Base-by-base conservation (phyloP, 2,329 filamentous ascomycete species). In the Paracorniculantispora psalliotae region DNA sequence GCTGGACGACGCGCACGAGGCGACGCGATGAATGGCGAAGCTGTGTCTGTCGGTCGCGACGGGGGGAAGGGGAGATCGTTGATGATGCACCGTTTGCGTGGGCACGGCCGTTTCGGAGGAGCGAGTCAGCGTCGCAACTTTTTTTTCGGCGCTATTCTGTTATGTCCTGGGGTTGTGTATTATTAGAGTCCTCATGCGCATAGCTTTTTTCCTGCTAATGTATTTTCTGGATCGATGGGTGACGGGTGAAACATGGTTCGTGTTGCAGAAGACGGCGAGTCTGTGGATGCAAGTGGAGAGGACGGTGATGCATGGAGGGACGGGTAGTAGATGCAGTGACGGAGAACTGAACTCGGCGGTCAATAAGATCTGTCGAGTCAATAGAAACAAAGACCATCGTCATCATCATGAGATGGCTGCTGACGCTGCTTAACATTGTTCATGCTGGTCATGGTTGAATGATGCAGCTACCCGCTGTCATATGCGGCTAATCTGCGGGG, bases 1-100 rank as follows among this genome's bases (percentile, higher is more conserved):
- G 35, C 66, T 89, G 51, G 69, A 69, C 48, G 71, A 76, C 26
- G 26, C 7, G 6, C 13, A 50, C 57, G 62, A 43, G 59, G 23
- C n/a, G 51, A 21, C n/a, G 28, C 4, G 7, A 37, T 37, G 19
- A 13, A 15, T 2, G n/a, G 13, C 7, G 26, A n/a, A 25, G 3
- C 26, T 21, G 17, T 8, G 7, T 12, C 4, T 39, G 28, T 26
- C n/a, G n/a, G 15, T 5, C 15, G 44, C 25, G 26, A 28, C 25
- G 15, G 5, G n/a, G 15, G 17, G 23, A 47, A n/a, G n/a, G n/a
- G n/a, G n/a, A n/a, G n/a, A n/a, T n/a, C n/a, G n/a, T n/a, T n/a
- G n/a, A n/a, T n/a, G 44, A 2, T 28, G 25, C 9, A n/a, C 44
- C 15, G 17, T 33, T 30, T 33, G 46, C 10, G 25, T 19, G 5